A percentile compares a stretch with the other conserved stretches of the same genome.
phyloP scores from a whole-genome alignment of 495 filamentous ascomycete species.

The Podospora pseudoanserina region DNA sequence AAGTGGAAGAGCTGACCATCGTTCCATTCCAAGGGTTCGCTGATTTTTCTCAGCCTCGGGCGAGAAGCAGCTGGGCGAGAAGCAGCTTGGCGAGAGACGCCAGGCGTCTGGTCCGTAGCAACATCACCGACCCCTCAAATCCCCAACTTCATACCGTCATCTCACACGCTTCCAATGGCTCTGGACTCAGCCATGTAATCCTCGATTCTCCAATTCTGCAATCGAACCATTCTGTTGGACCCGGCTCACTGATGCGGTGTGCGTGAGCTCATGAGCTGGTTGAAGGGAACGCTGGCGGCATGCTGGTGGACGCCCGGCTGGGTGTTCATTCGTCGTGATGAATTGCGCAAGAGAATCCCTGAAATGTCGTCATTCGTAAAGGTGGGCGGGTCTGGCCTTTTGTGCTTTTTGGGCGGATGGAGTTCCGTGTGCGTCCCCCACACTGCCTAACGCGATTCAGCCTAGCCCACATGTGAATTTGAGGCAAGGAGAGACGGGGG shows the following conservation, averaged over 20 bases:
- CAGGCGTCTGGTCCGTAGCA: not conserved
- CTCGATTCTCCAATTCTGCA: not conserved
- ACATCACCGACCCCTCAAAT: not conserved
- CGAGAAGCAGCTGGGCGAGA: no score
- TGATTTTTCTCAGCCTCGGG: not conserved
- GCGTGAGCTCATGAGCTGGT: conserved; percentile 1
- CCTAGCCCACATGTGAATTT: not conserved
- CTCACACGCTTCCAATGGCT: not conserved
- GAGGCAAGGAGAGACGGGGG: not conserved
- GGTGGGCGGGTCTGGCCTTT: conserved; percentile 16
- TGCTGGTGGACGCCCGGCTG: conserved; percentile 9
- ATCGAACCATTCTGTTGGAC: not conserved
- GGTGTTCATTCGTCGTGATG: conserved; percentile 13
- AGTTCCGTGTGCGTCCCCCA: conserved; percentile 2
- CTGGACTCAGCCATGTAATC: not conserved
- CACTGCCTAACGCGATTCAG: conserved; percentile 10
- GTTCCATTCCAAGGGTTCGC: not conserved
- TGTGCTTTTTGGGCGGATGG: conserved; percentile 11
- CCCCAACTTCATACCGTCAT: not conserved
- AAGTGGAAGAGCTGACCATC: not conserved
- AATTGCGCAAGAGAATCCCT: conserved; percentile 25
- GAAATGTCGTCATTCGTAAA: conserved; percentile 23
- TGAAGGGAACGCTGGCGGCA: not conserved
- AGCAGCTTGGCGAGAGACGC: not conserved
- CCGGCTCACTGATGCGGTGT: not conserved